Evolutionary conservation across 2,329 filamentous ascomycete species (phyloP), one percentile per base, ranked within the genome.

Genomic region (Claviceps sp.): DNA sequence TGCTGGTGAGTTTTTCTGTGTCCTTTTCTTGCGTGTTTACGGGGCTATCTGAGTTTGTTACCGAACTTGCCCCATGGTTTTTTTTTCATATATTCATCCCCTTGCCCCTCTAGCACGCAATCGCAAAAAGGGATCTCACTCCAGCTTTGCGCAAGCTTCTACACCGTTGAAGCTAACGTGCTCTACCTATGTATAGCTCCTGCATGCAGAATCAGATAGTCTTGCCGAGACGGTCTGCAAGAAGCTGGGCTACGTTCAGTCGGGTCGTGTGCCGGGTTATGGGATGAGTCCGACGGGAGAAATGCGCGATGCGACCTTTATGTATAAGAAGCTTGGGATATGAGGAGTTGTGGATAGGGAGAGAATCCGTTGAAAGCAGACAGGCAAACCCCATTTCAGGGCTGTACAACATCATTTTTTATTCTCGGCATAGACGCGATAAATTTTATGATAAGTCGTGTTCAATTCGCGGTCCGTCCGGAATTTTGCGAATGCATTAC

Each of bases 181-280:
- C 5, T 22, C 4, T 5, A 6, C 22, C 22, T 22, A 22, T 34
- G 7, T 30, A 3, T 14, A 79, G 76, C 62, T 75, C 56, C 66
- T 80, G 4, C 76, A 79, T 54, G 74, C 76, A 1, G 75, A 75
- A 55, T 70, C 71, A 4, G 75, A 71, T 3, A 76, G 71, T 57
- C 63, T 68, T 8, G 80, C 77, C 3, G 78, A 81, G 60, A 55
- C 63, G 8, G 67, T 80, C 6, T 84, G 76, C 63, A 71, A 67
- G 34, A 73, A 69, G 52, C 65, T 83, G n/a, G 79, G 77, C 4
- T 85, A 80, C 59, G 65, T 65, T 8, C 71, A 76, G 60, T 63
- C 77, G 16, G 80, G 80, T 26, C 72, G 69, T 49, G 72, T 84
- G 37, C 78, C 78, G 16, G 70, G 70, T 45, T 80, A 76, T 64